A percentile compares a stretch with the other conserved stretches of the same genome.
These are phyloP conservation scores for Lachnellula suecica DNA, from an alignment of 2,329 filamentous ascomycete species.

Conservation along the genomic window DNA sequence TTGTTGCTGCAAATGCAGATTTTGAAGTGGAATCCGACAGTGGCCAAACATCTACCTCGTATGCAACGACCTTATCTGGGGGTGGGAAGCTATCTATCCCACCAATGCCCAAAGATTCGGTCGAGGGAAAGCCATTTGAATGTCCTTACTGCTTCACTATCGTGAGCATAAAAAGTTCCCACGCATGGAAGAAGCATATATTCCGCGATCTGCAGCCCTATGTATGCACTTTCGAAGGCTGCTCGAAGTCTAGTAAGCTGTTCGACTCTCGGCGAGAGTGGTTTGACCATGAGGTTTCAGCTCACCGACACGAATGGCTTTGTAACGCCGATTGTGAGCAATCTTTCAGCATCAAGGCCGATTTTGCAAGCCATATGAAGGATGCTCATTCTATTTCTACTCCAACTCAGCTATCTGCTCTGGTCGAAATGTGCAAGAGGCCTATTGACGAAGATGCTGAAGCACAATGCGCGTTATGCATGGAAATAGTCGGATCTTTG, in stretches of 20 bases:
- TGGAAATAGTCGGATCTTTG: background rate
- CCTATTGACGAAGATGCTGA: background rate
- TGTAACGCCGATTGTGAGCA: background rate
- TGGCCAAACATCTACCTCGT: slow-evolving; percentile 1
- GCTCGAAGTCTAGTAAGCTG: slow-evolving; percentile 7
- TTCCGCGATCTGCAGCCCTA: slow-evolving; percentile 25
- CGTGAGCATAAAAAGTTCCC: background rate
- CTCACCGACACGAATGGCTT: slow-evolving; percentile 6
- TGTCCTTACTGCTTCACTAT: slow-evolving; percentile 9
- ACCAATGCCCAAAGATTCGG: background rate
- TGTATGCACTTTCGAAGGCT: slow-evolving; percentile 23
- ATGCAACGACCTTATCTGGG: background rate
- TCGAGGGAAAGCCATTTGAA: slow-evolving; percentile 1
- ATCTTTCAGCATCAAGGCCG: background rate
- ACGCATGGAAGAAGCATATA: slow-evolving; percentile 18
- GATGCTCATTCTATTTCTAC: background rate
- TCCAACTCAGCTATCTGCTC: background rate
- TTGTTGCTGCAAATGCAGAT: background rate
- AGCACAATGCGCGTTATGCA: background rate
- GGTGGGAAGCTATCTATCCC: slow-evolving; percentile 1
- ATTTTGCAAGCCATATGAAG: background rate
- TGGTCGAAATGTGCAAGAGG: background rate
- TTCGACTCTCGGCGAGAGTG: slow-evolving; percentile 20
- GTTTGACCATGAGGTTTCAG: slow-evolving; percentile 24
- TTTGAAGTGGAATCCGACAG: background rate